These are phyloP conservation scores for Grosmannia serpens DNA, from an alignment of 2,329 filamentous ascomycete genomes.

Conservation along the genomic window DNA sequence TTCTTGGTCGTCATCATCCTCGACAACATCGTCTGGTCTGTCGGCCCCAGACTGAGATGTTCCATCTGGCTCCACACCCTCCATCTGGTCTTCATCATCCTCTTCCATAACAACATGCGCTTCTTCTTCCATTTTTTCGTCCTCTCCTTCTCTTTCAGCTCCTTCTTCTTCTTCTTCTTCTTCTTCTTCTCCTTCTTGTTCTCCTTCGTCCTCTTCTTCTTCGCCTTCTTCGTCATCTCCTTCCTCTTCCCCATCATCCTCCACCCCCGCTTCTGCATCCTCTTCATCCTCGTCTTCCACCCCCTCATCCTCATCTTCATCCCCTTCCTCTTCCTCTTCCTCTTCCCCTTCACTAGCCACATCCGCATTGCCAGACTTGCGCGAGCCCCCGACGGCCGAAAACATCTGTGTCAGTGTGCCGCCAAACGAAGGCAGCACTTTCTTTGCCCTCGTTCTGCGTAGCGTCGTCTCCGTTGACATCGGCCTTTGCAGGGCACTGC, in stretches of 20 bases:
- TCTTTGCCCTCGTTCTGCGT: constrained; percentile 11
- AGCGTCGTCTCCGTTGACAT: constrained; percentile 24
- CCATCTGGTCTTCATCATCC: constrained; percentile 34
- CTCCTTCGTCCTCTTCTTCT: constrained; percentile 1
- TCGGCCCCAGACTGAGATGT: neutral
- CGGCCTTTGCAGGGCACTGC: constrained; percentile 34
- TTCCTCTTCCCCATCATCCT: constrained; percentile 4
- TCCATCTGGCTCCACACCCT: neutral
- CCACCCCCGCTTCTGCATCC: constrained; percentile 1
- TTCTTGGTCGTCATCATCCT: constrained; percentile 10
- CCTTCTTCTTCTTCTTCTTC: constrained; percentile 2
- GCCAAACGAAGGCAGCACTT: constrained; percentile 12
- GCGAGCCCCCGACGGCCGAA: constrained; percentile 3
- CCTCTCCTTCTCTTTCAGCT: constrained; percentile 3
- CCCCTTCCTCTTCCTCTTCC: constrained; percentile 11
- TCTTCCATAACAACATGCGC: constrained; percentile 29
- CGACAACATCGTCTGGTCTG: neutral
- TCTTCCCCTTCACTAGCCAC: neutral
- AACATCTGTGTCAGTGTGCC: constrained; percentile 15
- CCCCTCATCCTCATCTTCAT: constrained; percentile 5
- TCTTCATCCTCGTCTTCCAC: constrained; percentile 4
- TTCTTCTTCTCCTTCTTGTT: constrained; percentile 1
- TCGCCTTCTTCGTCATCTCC: constrained; percentile 11
- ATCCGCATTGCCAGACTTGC: neutral
- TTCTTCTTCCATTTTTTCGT: constrained; percentile 7